Percentiles rank a stretch among this genome's conserved stretches.
These are phyloP conservation scores for Myxozyma geophila DNA, from an alignment of 805 yeast species.

Conservation along the genomic window DNA sequence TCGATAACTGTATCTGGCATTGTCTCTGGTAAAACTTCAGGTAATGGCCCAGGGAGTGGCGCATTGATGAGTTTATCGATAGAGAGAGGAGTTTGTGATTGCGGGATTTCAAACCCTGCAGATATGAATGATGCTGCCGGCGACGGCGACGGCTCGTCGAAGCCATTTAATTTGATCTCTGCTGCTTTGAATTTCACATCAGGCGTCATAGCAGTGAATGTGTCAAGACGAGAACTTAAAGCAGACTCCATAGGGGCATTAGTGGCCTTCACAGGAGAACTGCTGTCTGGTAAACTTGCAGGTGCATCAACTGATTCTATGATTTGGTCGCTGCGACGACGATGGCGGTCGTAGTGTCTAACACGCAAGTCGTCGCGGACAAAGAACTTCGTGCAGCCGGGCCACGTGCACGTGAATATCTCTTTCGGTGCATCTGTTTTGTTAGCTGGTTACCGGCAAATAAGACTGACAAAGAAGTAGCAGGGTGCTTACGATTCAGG, in stretches of 20 bases:
- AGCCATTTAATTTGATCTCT: too few relatives aligned
- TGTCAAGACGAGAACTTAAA: not conserved
- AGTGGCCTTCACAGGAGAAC: not conserved
- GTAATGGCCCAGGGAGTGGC: not conserved
- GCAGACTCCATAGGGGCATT: not conserved
- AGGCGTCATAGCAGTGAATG: not conserved
- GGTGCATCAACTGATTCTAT: not conserved
- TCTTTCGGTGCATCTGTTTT: slow-evolving; percentile 43
- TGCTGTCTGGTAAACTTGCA: not conserved
- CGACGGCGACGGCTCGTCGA: too few relatives aligned
- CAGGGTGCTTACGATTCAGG: slow-evolving; percentile 38
- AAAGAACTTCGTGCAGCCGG: slow-evolving; percentile 44
- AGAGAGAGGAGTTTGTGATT: not conserved
- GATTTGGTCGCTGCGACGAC: slow-evolving; percentile 25
- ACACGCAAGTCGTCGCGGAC: slow-evolving; percentile 46
- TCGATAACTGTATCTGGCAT: not conserved
- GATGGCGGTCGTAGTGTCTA: slow-evolving; percentile 46
- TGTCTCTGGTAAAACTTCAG: not conserved
- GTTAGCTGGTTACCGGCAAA: too few relatives aligned
- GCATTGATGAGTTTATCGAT: not conserved
- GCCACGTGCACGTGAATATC: slow-evolving; percentile 45
- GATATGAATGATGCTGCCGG: too few relatives aligned
- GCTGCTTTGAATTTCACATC: not conserved
- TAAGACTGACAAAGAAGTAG: not conserved
- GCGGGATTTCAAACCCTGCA: too few relatives aligned